Base-by-base conservation (phyloP, 345 rosid genomes). In the Mangifera indica region DNA sequence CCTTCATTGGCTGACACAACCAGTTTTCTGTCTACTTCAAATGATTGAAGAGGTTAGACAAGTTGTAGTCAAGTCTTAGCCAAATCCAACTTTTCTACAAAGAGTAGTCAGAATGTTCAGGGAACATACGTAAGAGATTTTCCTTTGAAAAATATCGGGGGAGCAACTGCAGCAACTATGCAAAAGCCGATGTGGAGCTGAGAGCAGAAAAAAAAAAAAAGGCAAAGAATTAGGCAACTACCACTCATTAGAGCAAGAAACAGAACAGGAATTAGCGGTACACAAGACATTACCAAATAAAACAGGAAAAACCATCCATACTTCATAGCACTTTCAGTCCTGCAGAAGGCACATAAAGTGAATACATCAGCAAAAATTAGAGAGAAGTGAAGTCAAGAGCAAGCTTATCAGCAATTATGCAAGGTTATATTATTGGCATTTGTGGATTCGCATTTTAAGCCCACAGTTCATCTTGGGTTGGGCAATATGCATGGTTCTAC, bases 131-230 rank as follows among this genome's bases (percentile, higher is more conserved):
- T 80, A 17, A 96, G 90, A 74, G 98, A 91, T 82, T 96, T 93
- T 64, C 99, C 98, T 82, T 84, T 93, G 87, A 96, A 96, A 80
- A 96, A 66, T 10, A 96, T 73, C 48, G 99, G 98, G 60, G 99
- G 99, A 71, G 99, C 97, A 70, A 96, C 95, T 0, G 99, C 93
- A 76, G 98, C 97, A 25, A 89, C 66, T 78, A 96, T 76, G 72
- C 85, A 83, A 78, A 93, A 93, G 70, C 78, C 86, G 72, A 91
- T 87, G 74, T 96, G 99, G 72, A 96, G 46, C 98, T 96, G 91
- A 72, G 82, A 32, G 61, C 57, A 67, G 54, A 5, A 26, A 18
- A 76, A 66, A 48, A 29, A 29, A 29, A 29, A 3, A 29, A 29
- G 32, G 3, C 1, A 62, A 58, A 67, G 34, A 55, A 34, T 10